Evolutionary conservation across 768 basidiomycete species (phyloP), one percentile per base, ranked within the genome.

Genomic region (Ramaria sp.): DNA sequence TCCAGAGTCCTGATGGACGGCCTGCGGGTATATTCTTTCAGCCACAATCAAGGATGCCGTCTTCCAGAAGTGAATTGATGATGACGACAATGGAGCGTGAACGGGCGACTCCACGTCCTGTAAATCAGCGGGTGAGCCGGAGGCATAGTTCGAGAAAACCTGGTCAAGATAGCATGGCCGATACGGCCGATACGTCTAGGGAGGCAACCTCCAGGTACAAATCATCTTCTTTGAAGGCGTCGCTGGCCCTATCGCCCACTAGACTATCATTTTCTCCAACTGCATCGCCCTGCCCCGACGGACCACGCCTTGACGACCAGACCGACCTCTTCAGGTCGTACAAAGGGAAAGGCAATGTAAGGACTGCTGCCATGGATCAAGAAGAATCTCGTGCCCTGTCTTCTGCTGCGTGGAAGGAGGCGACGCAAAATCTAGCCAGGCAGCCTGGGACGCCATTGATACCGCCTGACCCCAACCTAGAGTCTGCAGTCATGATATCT

Each of bases 1-100:
- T 98, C 38, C 89, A 94, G 62, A 90, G 86, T 64, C 91, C 92
- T 1, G 92, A 95, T 67, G 95, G 95, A 0, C 84, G 91, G 62
- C 89, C 91, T 2, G 79, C 90, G n/a, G 95, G 93, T 11, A 94
- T 99, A 57, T 90, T 93, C 73, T 99, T 98, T 70, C 88, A 93
- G 60, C 95, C 94, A 1, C 68, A 69, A 41, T 59, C 59, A 49
- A 43, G 41, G 38, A 54, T 9, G 51, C 20, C 39, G 17, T 52
- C 51, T 13, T 42, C 39, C 7, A 52, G 38, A 13, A 17, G 17
- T 7, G 41, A 53, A 3, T 24, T n/a, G 37, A 19, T 22, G 11
- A 10, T 22, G 42, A n/a, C 38, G 27, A 22, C 50, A 0, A 58
- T 58, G 56, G 57, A 58, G n/a, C 50, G 43, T 58, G 49, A 58